Percentiles rank a stretch among this genome's conserved stretches.
These are phyloP conservation scores for Platanthera zijinensis DNA, from an alignment of 106 monocot genomes.

Conservation along the genomic window DNA sequence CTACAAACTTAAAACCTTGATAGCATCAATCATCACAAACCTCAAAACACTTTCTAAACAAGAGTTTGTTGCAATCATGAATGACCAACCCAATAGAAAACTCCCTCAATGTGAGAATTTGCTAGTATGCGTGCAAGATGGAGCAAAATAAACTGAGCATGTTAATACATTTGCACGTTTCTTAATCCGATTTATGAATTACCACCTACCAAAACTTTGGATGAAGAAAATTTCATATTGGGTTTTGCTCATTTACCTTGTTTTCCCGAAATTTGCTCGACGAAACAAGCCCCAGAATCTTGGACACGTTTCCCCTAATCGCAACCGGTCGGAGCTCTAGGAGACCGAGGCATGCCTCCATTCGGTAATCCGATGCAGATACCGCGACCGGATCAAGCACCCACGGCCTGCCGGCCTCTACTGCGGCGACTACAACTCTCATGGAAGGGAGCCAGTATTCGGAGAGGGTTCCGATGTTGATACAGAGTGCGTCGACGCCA, in stretches of 20 bases:
- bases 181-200: too few relatives aligned
- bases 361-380: slow-evolving; percentile 58
- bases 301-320: slow-evolving; percentile 74
- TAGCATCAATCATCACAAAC: too few relatives aligned
- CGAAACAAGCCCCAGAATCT: slow-evolving; percentile 60
- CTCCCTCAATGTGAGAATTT: too few relatives aligned
- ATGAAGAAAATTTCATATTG: too few relatives aligned
- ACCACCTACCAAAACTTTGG: not conserved
- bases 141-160: too few relatives aligned
- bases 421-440: slow-evolving; percentile 49
- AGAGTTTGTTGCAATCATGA: too few relatives aligned
- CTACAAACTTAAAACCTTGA: too few relatives aligned
- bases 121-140: too few relatives aligned
- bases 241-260: slow-evolving; percentile 24
- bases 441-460: slow-evolving; percentile 68
- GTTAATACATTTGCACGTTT: too few relatives aligned
- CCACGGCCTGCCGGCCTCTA: slow-evolving; percentile 41
- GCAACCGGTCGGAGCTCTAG: slow-evolving; percentile 39
- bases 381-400: slow-evolving; percentile 94
- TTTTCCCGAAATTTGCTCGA: slow-evolving; percentile 16
- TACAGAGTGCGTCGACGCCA: slow-evolving; percentile 39
- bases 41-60: too few relatives aligned
- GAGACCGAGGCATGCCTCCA: slow-evolving; percentile 53
- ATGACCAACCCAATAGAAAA: too few relatives aligned
- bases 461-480: slow-evolving; percentile 86